phyloP scores from a whole-genome alignment of 768 basidiomycete species.

The Tricholoma hemisulphureum region DNA sequence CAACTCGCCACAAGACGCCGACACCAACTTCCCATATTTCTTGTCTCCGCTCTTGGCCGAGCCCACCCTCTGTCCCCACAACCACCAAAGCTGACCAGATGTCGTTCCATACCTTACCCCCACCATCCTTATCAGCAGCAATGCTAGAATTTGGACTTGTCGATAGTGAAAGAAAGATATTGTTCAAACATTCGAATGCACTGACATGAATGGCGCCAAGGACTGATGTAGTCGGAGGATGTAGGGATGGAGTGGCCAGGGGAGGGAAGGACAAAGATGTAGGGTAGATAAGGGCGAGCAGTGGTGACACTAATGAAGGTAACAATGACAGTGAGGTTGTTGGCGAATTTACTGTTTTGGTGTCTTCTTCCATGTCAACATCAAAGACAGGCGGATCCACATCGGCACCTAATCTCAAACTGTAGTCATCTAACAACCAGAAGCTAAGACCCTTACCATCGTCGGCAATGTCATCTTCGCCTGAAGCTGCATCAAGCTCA shows the following conservation, averaged over 20 bases:
- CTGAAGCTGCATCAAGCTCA: conserved; percentile 38
- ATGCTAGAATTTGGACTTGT: conserved; percentile 42
- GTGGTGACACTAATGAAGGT: conserved; percentile 62
- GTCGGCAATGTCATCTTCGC: conserved; percentile 33
- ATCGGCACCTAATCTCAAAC: conserved; percentile 14
- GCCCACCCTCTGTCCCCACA: conserved; percentile 57
- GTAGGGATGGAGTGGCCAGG: conserved; percentile 60
- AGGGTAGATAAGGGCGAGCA: conserved; percentile 69
- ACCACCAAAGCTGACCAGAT: conserved; percentile 62
- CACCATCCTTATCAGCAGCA: conserved; percentile 46
- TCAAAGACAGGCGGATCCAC: conserved; percentile 25
- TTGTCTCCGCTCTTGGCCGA: conserved; percentile 65
- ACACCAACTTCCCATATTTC: conserved; percentile 79
- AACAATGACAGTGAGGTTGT: conserved; percentile 50
- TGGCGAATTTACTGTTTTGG: conserved; percentile 33
- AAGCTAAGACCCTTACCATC: conserved; percentile 22
- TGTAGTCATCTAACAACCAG: background rate
- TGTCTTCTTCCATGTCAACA: conserved; percentile 43
- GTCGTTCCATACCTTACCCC: conserved; percentile 58
- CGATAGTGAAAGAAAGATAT: conserved; percentile 77
- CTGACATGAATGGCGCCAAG: conserved; percentile 81
- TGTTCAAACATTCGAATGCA: conserved; percentile 88
- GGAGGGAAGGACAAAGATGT: conserved; percentile 84
- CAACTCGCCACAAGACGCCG: conserved; percentile 89
- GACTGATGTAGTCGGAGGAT: conserved; percentile 87